Conservation (phyloP, 2,329 filamentous ascomycete species). For the Septoria petroselini region DNA sequence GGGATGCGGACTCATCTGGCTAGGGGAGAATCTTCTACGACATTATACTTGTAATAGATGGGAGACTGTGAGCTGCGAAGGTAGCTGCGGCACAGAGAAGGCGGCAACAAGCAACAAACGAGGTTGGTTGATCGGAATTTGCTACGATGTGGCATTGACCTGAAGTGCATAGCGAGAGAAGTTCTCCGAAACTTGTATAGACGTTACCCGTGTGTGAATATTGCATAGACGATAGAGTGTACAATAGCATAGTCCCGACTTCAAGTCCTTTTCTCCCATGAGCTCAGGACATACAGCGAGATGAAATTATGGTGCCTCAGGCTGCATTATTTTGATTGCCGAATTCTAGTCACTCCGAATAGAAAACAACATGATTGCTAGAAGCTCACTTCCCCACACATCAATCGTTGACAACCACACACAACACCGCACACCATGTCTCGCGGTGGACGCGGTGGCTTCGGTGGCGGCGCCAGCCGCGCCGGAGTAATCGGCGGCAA, state of each 20-base stretch:
- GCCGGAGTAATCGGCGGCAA: constrained; percentile 14
- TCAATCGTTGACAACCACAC: neutral
- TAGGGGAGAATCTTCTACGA: neutral
- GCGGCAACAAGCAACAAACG: too few relatives aligned
- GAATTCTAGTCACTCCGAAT: too few relatives aligned
- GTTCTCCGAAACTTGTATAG: neutral
- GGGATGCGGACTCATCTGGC: neutral
- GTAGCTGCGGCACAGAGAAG: too few relatives aligned
- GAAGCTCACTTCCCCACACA: neutral
- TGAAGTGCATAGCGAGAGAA: constrained; percentile 6
- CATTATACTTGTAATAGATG: too few relatives aligned
- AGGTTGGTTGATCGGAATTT: too few relatives aligned
- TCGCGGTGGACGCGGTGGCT: constrained; percentile 18
- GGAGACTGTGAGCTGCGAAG: neutral
- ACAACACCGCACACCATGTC: constrained; percentile 16
- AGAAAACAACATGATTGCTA: neutral
- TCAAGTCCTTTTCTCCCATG: too few relatives aligned
- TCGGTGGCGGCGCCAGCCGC: constrained; percentile 18
- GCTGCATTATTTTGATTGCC: too few relatives aligned
- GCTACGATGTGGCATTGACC: too few relatives aligned
- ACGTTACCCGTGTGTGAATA: neutral
- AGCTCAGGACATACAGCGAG: too few relatives aligned
- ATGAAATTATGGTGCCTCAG: too few relatives aligned
- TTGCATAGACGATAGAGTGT: neutral
- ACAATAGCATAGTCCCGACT: neutral